A percentile compares a stretch with the other conserved stretches of the same genome.
Conservation (phyloP, 2,329 filamentous ascomycete genomes). For the Fusarium clavum region DNA sequence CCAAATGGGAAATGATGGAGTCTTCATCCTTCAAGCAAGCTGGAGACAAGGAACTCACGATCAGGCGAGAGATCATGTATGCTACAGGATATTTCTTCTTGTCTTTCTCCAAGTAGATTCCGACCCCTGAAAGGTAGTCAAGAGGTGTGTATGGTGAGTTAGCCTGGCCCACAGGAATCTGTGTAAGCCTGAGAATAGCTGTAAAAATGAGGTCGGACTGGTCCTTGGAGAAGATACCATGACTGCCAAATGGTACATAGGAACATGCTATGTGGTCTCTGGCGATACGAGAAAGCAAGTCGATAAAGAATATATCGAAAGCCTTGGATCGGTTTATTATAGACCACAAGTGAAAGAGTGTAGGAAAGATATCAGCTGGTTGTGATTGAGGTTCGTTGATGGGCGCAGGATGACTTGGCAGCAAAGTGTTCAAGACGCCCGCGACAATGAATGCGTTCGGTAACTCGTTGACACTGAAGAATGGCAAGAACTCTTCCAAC, state of each 20-base stretch:
- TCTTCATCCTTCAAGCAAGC: constrained; percentile 79
- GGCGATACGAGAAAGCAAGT: constrained; percentile 87
- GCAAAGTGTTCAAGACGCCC: constrained; percentile 84
- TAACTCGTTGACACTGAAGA: constrained; percentile 92
- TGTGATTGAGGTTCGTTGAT: constrained; percentile 79
- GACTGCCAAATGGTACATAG: constrained; percentile 83
- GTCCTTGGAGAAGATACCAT: constrained; percentile 91
- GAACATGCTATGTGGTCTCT: constrained; percentile 81
- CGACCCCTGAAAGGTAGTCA: constrained; percentile 85
- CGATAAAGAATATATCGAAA: constrained; percentile 88
- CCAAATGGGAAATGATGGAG: constrained; percentile 85
- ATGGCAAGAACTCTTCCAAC: constrained; percentile 83
- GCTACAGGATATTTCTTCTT: constrained; percentile 91
- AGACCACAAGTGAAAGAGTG: constrained; percentile 97
- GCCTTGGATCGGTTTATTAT: constrained; percentile 89
- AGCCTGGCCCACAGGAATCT: constrained; percentile 96
- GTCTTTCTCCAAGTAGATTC: constrained; percentile 89
- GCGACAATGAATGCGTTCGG: constrained; percentile 94
- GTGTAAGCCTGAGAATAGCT: constrained; percentile 85
- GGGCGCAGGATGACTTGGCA: constrained; percentile 85
- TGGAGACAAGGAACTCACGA: constrained; percentile 92
- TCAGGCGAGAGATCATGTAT: constrained; percentile 92
- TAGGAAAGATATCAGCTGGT: constrained; percentile 89
- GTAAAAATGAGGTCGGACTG: constrained; percentile 96
- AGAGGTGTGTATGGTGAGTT: constrained; percentile 91